Percentiles rank a stretch among this genome's conserved stretches.
phyloP scores from a whole-genome alignment of 2,329 filamentous ascomycete genomes.

The Fusarium napiforme region DNA sequence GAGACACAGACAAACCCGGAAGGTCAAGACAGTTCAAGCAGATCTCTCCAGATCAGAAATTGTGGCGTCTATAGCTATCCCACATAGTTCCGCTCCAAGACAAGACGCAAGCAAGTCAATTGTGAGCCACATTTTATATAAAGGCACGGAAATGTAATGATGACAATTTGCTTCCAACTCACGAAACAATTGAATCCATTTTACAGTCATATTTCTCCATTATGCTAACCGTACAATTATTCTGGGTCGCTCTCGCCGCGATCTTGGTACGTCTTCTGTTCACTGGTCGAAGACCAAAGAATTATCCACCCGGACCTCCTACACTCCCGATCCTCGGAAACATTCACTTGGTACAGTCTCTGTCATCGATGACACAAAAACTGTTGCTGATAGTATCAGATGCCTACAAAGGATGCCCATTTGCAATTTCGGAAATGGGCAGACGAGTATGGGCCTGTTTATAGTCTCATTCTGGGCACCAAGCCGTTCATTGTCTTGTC shows the following conservation, averaged over 20 bases:
- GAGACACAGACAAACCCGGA: not conserved
- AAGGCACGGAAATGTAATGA: not conserved
- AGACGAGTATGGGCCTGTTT: slow-evolving; percentile 3
- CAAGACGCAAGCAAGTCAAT: rapidly evolving
- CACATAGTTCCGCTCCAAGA: not conserved
- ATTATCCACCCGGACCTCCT: slow-evolving; percentile 2
- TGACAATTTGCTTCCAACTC: rapidly evolving
- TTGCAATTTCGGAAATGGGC: slow-evolving; percentile 4
- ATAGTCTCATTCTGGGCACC: slow-evolving; percentile 1
- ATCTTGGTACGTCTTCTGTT: slow-evolving; percentile 3
- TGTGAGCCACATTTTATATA: not conserved
- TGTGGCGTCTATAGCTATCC: not conserved
- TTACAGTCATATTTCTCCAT: rapidly evolving
- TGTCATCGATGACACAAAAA: rapidly evolving
- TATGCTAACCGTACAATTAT: not conserved
- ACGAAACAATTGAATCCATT: no score
- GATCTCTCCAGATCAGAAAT: not conserved
- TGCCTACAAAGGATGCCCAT: slow-evolving; percentile 2
- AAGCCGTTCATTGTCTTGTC: slow-evolving; percentile 7
- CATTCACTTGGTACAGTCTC: not conserved
- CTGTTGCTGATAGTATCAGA: not conserved
- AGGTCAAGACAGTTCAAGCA: rapidly evolving
- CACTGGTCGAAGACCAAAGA: not conserved
- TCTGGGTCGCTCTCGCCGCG: not conserved
- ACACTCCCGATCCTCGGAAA: not conserved